Conservation (phyloP, 1,284 basidiomycete genomes). For the Quambalaria eucalypti region DNA sequence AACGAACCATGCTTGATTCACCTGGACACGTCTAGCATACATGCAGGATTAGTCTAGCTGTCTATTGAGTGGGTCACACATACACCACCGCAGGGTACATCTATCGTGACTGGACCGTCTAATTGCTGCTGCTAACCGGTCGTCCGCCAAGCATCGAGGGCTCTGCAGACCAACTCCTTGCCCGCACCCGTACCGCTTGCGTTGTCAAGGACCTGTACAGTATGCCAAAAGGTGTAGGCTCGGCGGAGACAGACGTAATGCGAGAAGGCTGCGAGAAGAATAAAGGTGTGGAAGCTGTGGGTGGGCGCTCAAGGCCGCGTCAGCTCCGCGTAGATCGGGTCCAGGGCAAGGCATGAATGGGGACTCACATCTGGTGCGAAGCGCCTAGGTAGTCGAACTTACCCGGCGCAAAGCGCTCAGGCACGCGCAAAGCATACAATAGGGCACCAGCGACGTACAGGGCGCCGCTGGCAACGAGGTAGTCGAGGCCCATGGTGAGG, state of each 20-base stretch:
- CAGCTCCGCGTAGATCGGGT: neutral
- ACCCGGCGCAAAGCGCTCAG: constrained; percentile 68
- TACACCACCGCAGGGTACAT: no score
- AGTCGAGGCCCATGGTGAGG: constrained; percentile 33
- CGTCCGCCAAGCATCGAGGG: no score
- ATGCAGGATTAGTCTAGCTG: no score
- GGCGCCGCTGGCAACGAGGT: constrained; percentile 23
- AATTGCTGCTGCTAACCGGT: no score
- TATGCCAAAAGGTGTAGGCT: constrained; percentile 42
- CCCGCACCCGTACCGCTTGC: no score
- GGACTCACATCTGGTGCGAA: constrained; percentile 59
- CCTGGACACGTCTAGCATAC: no score
- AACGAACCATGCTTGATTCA: no score
- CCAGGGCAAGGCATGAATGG: neutral
- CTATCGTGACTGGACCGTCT: no score
- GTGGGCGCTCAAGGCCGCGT: neutral
- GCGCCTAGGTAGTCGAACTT: constrained; percentile 70
- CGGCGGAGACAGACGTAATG: constrained; percentile 55
- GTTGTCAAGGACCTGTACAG: constrained; percentile 32
- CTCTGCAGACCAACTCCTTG: no score
- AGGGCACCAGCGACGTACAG: constrained; percentile 34
- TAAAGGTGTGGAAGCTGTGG: constrained; percentile 63
- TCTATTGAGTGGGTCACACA: no score
- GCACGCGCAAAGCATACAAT: constrained; percentile 61
- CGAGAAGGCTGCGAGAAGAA: constrained; percentile 65